These are phyloP conservation scores for Solanum commersonii DNA, from an alignment of 257 asterid species.

Conservation along the genomic window DNA sequence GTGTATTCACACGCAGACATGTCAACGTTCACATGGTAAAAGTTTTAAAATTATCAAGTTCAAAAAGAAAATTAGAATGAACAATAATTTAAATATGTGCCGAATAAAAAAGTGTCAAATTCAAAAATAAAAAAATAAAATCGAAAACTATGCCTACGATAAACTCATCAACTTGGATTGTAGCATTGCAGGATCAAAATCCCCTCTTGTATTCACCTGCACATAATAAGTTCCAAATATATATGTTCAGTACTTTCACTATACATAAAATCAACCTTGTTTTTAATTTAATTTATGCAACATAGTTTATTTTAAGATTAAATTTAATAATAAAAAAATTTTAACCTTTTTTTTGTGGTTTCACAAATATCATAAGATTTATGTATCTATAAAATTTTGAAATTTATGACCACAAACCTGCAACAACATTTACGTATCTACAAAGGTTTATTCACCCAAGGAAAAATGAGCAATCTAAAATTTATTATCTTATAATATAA, in stretches of 20 bases:
- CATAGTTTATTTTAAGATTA: not conserved
- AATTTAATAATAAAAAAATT: not conserved
- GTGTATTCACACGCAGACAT: not conserved
- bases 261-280: not conserved
- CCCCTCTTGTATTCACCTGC: not conserved
- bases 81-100: not conserved
- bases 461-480: not conserved
- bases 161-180: not conserved
- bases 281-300: not conserved
- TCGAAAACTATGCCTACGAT: not conserved
- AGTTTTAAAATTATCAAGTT: not conserved
- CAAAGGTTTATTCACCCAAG: not conserved
- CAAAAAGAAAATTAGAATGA: not conserved
- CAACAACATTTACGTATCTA: not conserved
- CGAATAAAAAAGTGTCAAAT: not conserved
- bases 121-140: not conserved
- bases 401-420: not conserved
- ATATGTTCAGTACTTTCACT: not conserved
- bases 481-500: not conserved
- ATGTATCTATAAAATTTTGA: not conserved
- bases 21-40: not conserved
- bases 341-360: not conserved
- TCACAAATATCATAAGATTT: not conserved
- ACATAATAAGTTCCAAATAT: not conserved
- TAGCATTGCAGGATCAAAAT: conserved; percentile 3